Percentiles rank a stretch among this genome's conserved stretches.
phyloP scores from a whole-genome alignment of 1,284 basidiomycete species.

The Neolentinus lepideus region DNA sequence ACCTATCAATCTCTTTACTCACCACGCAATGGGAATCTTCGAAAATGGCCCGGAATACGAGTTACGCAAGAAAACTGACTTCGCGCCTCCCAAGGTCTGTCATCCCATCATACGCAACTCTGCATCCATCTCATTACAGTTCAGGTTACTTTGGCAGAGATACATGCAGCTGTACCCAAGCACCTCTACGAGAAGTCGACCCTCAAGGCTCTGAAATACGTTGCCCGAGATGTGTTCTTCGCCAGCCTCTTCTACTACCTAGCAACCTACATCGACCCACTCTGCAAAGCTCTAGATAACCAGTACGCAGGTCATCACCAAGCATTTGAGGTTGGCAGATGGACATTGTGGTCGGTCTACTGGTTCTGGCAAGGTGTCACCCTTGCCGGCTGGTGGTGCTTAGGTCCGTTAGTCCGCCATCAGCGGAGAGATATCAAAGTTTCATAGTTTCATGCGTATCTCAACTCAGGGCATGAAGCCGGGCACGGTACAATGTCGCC shows the following conservation, averaged over 20 bases:
- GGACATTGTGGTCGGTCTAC: slow-evolving; percentile 54
- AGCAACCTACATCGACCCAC: slow-evolving; percentile 51
- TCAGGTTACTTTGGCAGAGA: slow-evolving; percentile 33
- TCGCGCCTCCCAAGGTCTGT: slow-evolving; percentile 25
- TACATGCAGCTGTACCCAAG: slow-evolving; percentile 43
- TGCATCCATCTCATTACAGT: slow-evolving; percentile 5
- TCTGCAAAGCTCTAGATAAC: slow-evolving; percentile 20
- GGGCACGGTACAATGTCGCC: slow-evolving; percentile 43
- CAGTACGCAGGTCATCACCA: slow-evolving; percentile 23
- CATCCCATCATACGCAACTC: neutral
- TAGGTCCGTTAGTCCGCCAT: slow-evolving; percentile 20
- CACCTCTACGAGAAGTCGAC: slow-evolving; percentile 70
- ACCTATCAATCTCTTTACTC: neutral
- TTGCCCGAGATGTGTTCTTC: slow-evolving; percentile 47
- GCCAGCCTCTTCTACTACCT: slow-evolving; percentile 52
- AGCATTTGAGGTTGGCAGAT: slow-evolving; percentile 27
- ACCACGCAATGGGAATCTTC: slow-evolving; percentile 17
- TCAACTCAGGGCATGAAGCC: slow-evolving; percentile 32
- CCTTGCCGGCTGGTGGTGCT: slow-evolving; percentile 46
- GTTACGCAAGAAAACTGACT: slow-evolving; percentile 31
- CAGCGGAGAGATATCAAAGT: neutral
- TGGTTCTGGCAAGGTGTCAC: slow-evolving; percentile 59
- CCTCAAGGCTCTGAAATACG: slow-evolving; percentile 50
- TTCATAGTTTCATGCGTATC: neutral
- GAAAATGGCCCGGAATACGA: slow-evolving; percentile 38